Evolutionary conservation across 768 basidiomycete species (phyloP).

Genomic region (Tricholoma furcatifolium): DNA sequence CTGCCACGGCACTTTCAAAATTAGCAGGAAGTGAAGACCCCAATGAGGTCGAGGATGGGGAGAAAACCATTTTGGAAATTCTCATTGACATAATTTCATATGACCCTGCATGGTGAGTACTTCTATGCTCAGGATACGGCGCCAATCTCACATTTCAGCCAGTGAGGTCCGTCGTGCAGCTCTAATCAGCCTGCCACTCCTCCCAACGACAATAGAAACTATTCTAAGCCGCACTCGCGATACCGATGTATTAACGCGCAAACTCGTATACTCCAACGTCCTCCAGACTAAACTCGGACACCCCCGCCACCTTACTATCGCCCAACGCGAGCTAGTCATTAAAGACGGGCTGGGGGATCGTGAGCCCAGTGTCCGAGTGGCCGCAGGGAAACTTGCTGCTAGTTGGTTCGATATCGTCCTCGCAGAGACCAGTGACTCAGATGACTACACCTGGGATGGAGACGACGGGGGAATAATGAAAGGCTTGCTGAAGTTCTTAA

Average conservation of each 20-base stretch:
- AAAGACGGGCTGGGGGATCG: conserved; percentile 88
- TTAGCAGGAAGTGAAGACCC: conserved; percentile 72
- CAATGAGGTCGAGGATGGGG: conserved; percentile 47
- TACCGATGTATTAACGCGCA: conserved; percentile 76
- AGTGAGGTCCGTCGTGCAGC: conserved; percentile 93
- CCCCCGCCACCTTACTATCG: conserved; percentile 69
- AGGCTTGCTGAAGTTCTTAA: conserved; percentile 42
- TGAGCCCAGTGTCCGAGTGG: conserved; percentile 78
- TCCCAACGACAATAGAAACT: conserved; percentile 55
- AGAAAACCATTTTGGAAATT: conserved; percentile 58
- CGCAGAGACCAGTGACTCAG: conserved; percentile 33
- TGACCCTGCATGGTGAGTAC: conserved; percentile 66
- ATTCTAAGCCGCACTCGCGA: conserved; percentile 85
- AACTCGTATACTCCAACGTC: conserved; percentile 70
- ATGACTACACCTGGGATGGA: conserved; percentile 32
- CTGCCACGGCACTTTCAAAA: conserved; percentile 77
- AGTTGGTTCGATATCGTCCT: conserved; percentile 76
- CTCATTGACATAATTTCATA: conserved; percentile 67
- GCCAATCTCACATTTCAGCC: background rate
- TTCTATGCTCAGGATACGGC: background rate
- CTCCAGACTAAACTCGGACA: conserved; percentile 57
- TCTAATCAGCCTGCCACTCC: conserved; percentile 71
- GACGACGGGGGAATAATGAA: conserved; percentile 49
- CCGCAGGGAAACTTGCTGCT: conserved; percentile 74
- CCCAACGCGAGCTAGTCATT: conserved; percentile 84